phyloP scores from a whole-genome alignment of 2,329 filamentous ascomycete species.

The Arthrinium puccinioides region DNA sequence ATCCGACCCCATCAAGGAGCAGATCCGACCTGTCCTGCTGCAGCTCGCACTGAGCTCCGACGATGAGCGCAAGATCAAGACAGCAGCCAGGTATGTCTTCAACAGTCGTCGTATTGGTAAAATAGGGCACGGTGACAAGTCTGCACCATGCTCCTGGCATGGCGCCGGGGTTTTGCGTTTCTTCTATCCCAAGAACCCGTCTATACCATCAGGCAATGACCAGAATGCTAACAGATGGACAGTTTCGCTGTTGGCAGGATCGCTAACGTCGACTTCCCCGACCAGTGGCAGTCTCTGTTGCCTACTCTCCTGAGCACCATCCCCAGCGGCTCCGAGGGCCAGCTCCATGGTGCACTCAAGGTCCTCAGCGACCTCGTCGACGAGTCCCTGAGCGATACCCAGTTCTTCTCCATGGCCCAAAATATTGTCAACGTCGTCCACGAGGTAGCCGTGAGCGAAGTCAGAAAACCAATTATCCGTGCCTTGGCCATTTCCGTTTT shows the following conservation, averaged over 20 bases:
- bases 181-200: too few species aligned
- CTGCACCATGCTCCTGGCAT: too few species aligned
- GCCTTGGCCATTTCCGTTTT: conserved; percentile 87
- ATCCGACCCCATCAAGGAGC: conserved; percentile 63
- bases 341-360: conserved; percentile 82
- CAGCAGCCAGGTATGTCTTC: conserved; percentile 76
- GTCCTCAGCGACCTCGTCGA: conserved; percentile 88
- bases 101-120: too few species aligned
- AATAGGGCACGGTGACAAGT: not conserved
- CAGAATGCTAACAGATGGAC: too few species aligned
- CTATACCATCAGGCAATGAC: too few species aligned
- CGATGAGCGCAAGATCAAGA: conserved; percentile 79
- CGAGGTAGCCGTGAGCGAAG: conserved; percentile 69
- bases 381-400: conserved; percentile 85
- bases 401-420: conserved; percentile 85
- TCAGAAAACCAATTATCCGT: conserved; percentile 67
- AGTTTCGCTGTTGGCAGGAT: conserved; percentile 85
- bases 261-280: conserved; percentile 85
- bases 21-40: conserved; percentile 67
- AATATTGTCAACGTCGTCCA: conserved; percentile 81
- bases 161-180: too few species aligned
- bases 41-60: conserved; percentile 68
- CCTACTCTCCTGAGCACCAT: conserved; percentile 74
- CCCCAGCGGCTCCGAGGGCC: conserved; percentile 64
- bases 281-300: conserved; percentile 87